A percentile compares a stretch with the other conserved stretches of the same genome.
These are phyloP conservation scores for cucumber (Cucumis sativus) DNA, from an alignment of 306 rosid genomes.

Conservation along the genomic window Cucumber_9930_V3 NC_026658.2:9382501-9383000, in stretches of 20 bases:
- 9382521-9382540: not conserved
- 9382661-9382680: slow-evolving; percentile 64
- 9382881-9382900: not conserved
- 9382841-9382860: slow-evolving; percentile 30
- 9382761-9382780: slow-evolving; percentile 53
- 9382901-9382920: not conserved
- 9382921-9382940: not conserved
- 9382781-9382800: slow-evolving; percentile 67
- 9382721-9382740: slow-evolving; percentile 38
- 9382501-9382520: slow-evolving; percentile 9
- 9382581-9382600: not conserved
- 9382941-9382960: too few relatives aligned
- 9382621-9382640: slow-evolving; percentile 52
- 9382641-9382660: slow-evolving; percentile 69
- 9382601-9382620: slow-evolving; percentile 2
- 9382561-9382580: not conserved
- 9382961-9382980: too few relatives aligned
- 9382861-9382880: not conserved
- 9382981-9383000: too few relatives aligned
- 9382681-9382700: slow-evolving; percentile 67
- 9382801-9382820: slow-evolving; percentile 66
- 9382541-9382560: not conserved
- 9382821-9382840: slow-evolving; percentile 65
- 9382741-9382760: slow-evolving; percentile 60
- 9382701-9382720: slow-evolving; percentile 32